These are phyloP conservation scores for Trichoderma endophyticum DNA, from an alignment of 2,329 filamentous ascomycete species.

Conservation along the genomic window DNA sequence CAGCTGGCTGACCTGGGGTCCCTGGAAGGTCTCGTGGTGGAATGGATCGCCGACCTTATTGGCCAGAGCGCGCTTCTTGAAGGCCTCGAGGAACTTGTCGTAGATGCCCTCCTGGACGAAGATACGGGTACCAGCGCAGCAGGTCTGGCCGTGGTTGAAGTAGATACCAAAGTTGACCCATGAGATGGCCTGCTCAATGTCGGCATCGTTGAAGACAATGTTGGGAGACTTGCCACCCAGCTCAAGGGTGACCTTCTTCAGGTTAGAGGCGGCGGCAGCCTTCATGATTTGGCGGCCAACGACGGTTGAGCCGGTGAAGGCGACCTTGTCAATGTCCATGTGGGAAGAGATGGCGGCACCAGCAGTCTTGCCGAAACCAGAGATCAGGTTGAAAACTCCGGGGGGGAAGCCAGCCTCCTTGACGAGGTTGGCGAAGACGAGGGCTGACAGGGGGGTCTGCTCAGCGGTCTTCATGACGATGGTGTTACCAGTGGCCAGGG, in stretches of 20 bases:
- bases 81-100: conserved; percentile 78
- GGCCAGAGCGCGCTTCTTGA: conserved; percentile 70
- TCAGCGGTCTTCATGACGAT: conserved; percentile 68
- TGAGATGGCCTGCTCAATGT: conserved; percentile 72
- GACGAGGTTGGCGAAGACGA: conserved; percentile 21
- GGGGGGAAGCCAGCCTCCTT: conserved; percentile 77
- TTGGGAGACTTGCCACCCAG: conserved; percentile 78
- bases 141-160: conserved; percentile 63
- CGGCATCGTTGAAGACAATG: conserved; percentile 75
- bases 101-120: conserved; percentile 85
- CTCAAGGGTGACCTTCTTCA: conserved; percentile 80
- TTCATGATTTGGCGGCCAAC: conserved; percentile 78
- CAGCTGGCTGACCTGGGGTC: conserved; percentile 78
- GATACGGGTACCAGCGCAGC: conserved; percentile 76
- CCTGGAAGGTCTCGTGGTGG: conserved; percentile 76
- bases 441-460: conserved; percentile 20
- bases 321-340: conserved; percentile 80
- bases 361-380: conserved; percentile 73
- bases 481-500: conserved; percentile 69
- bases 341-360: conserved; percentile 73
- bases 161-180: conserved; percentile 74
- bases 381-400: conserved; percentile 74
- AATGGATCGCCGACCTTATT: conserved; percentile 86
- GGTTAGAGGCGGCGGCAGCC: conserved; percentile 70
- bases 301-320: conserved; percentile 75